Evolutionary conservation across 768 basidiomycete genomes (phyloP).

Genomic region (Russula virescens): DNA sequence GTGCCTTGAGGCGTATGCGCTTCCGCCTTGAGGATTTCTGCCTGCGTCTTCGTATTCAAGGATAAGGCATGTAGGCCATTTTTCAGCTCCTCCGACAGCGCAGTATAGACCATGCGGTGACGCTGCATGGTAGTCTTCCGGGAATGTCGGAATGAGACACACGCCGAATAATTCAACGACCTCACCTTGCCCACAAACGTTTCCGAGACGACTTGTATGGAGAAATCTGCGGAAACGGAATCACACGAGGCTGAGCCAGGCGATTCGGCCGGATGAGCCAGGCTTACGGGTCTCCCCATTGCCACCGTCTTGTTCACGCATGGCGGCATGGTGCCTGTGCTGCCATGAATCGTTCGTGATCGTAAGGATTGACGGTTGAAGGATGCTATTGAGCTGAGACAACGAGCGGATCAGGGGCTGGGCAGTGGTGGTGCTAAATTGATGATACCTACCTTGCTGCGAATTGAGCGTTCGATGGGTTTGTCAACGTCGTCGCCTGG

Average conservation of each 20-base stretch:
- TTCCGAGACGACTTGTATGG: conserved; percentile 66
- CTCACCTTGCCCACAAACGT: conserved; percentile 68
- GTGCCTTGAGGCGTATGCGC: conserved; percentile 22
- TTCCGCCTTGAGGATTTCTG: conserved; percentile 35
- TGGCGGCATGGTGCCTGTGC: conserved; percentile 79
- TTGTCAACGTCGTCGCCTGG: conserved; percentile 4
- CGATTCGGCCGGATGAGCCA: conserved; percentile 23
- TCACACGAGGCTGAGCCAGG: conserved; percentile 4
- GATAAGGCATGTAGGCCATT: conserved; percentile 74
- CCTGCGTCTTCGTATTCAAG: conserved; percentile 63
- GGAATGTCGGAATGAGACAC: conserved; percentile 11
- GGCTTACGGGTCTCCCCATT: conserved; percentile 76
- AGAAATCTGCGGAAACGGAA: conserved; percentile 52
- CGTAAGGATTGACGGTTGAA: conserved; percentile 56
- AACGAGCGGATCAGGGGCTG: conserved; percentile 22
- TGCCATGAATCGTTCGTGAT: conserved; percentile 81
- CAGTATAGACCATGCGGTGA: conserved; percentile 72
- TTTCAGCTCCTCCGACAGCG: conserved; percentile 63
- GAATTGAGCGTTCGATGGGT: conserved; percentile 23
- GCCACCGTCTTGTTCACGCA: conserved; percentile 62
- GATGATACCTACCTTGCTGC: conserved; percentile 21
- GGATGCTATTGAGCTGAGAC: conserved; percentile 52
- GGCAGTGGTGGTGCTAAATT: neutral
- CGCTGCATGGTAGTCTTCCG: conserved; percentile 68
- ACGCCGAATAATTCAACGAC: conserved; percentile 7